phyloP scores from a whole-genome alignment of 305 asterid species.

The Lippia alba region DNA sequence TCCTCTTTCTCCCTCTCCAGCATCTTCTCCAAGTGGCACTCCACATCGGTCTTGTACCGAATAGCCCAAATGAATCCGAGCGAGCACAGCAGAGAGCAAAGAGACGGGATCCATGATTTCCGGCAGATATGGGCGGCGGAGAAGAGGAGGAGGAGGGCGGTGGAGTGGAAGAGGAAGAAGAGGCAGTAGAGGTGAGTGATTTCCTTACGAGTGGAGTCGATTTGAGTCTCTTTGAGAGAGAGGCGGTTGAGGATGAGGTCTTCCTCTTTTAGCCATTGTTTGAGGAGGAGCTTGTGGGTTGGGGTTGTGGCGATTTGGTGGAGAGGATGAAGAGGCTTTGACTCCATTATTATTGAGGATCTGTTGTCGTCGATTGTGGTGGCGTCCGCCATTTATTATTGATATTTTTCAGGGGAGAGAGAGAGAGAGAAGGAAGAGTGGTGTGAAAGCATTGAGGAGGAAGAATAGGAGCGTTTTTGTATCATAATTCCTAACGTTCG shows the following conservation, averaged over 20 bases:
- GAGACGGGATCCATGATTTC: conserved; percentile 76
- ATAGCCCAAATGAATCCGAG: conserved; percentile 84
- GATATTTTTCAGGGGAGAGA: not conserved
- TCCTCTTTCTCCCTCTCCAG: conserved; percentile 79
- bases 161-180: conserved; percentile 76
- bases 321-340: conserved; percentile 70
- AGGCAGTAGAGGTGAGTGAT: conserved; percentile 71
- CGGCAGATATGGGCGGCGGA: conserved; percentile 50
- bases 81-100: conserved; percentile 64
- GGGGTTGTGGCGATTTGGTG: conserved; percentile 75
- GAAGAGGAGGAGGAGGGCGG: not conserved
- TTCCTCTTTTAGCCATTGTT: conserved; percentile 86
- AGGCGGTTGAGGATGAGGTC: conserved; percentile 73
- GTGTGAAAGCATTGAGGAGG: conserved; percentile 27
- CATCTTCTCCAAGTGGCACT: conserved; percentile 68
- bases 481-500: conserved; percentile 49
- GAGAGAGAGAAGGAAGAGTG: conserved; percentile 13
- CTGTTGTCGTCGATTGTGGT: not conserved
- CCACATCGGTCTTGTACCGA: conserved; percentile 69
- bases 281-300: conserved; percentile 79
- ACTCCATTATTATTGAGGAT: conserved; percentile 60
- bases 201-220: conserved; percentile 60
- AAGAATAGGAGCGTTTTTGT: conserved; percentile 27
- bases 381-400: conserved; percentile 40
- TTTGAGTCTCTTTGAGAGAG: conserved; percentile 71